phyloP scores from a whole-genome alignment of 306 rosid genomes.

The Oemleria cerasiformis region DNA sequence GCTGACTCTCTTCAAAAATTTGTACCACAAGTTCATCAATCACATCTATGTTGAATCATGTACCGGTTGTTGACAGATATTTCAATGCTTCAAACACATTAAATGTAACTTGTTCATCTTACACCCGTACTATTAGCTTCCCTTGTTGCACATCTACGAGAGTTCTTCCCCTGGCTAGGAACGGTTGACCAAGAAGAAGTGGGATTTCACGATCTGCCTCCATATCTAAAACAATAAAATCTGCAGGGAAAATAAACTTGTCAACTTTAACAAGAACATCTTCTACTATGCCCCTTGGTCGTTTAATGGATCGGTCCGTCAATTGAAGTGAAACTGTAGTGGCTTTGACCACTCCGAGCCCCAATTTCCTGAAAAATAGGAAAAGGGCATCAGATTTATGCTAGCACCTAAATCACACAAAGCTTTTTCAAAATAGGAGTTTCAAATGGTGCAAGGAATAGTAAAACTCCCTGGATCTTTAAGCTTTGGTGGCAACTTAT shows the following conservation, averaged over 20 bases:
- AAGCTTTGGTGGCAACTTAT: not conserved
- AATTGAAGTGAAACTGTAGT: not conserved
- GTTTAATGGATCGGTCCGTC: not conserved
- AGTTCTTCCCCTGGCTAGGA: not conserved
- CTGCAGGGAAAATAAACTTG: not conserved
- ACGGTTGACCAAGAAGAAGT: not conserved
- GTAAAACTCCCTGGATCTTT: not conserved
- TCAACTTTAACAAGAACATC: not conserved
- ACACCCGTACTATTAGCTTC: not conserved
- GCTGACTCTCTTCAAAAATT: too few species aligned
- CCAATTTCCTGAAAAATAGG: too few species aligned
- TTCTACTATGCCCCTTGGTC: not conserved
- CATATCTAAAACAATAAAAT: not conserved
- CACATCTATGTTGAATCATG: not conserved
- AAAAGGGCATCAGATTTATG: not conserved
- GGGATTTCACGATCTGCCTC: not conserved
- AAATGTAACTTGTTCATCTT: not conserved
- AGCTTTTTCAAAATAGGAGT: not conserved
- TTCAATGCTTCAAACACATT: not conserved
- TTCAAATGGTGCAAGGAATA: not conserved
- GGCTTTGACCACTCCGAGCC: not conserved
- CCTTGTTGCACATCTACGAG: not conserved
- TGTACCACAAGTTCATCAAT: too few species aligned
- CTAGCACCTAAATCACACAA: not conserved
- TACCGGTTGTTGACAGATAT: not conserved